Evolutionary conservation across 257 asterid genomes (phyloP).

Genomic region (Penstemon newberryi): DNA sequence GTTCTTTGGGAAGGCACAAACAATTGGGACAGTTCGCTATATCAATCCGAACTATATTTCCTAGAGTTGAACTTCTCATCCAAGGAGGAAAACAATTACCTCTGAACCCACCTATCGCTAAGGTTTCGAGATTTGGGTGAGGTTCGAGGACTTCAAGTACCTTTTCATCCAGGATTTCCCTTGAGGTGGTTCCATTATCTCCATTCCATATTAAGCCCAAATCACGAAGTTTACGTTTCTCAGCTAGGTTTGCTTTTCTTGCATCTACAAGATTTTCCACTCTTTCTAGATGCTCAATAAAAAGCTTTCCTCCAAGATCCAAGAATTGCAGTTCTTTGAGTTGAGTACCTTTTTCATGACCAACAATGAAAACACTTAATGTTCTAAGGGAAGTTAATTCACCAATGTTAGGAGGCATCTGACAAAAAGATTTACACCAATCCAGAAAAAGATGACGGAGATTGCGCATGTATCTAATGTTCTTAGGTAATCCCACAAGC

Average conservation of each 20-base stretch:
- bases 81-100: constrained; percentile 20
- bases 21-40: neutral
- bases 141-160: constrained; percentile 30
- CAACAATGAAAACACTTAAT: constrained; percentile 31
- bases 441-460: constrained; percentile 34
- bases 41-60: neutral
- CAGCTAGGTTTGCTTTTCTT: constrained; percentile 8
- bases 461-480: constrained; percentile 24
- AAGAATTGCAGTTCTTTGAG: constrained; percentile 31
- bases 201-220: constrained; percentile 22
- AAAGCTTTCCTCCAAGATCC: constrained; percentile 24
- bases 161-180: constrained; percentile 16
- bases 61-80: constrained; percentile 25
- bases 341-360: constrained; percentile 18
- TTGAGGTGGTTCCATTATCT: neutral
- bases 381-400: constrained; percentile 31
- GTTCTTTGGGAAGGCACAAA: constrained; percentile 5
- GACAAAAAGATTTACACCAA: constrained; percentile 17
- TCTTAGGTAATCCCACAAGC: constrained; percentile 28
- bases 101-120: constrained; percentile 8
- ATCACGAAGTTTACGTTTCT: constrained; percentile 24
- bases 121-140: constrained; percentile 14
- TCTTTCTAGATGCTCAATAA: constrained; percentile 20
- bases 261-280: neutral
- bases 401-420: constrained; percentile 32